These are phyloP conservation scores for Claviceps sorghi DNA, from an alignment of 2,329 filamentous ascomycete genomes.

Conservation along the genomic window DNA sequence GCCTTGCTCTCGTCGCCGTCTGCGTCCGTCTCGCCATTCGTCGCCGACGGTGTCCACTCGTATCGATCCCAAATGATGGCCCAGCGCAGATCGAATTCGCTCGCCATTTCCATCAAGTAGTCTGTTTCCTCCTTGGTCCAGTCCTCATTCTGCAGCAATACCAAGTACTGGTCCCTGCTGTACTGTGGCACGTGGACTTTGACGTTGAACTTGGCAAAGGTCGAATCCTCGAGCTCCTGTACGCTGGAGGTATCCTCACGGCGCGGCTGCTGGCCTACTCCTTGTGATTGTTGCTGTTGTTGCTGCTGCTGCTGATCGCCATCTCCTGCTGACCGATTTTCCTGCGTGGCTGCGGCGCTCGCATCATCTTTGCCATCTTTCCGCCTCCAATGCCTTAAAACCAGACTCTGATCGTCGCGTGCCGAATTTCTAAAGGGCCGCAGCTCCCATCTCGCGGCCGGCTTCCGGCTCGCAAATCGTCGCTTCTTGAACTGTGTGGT, in stretches of 20 bases:
- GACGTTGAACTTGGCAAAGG: slow-evolving; percentile 80
- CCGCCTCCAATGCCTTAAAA: slow-evolving; percentile 69
- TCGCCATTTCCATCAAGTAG: slow-evolving; percentile 63
- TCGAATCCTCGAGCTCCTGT: slow-evolving; percentile 37
- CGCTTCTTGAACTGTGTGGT: slow-evolving; percentile 45
- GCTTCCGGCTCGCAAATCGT: slow-evolving; percentile 38
- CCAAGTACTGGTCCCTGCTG: slow-evolving; percentile 72
- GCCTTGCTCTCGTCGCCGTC: slow-evolving; percentile 36
- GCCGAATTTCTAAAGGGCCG: slow-evolving; percentile 64
- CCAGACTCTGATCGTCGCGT: slow-evolving; percentile 49
- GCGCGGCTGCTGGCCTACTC: not conserved
- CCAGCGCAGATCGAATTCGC: slow-evolving; percentile 79
- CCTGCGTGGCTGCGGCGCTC: slow-evolving; percentile 7
- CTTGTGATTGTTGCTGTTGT: not conserved
- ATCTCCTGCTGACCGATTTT: slow-evolving; percentile 13
- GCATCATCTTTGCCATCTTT: slow-evolving; percentile 29
- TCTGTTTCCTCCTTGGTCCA: slow-evolving; percentile 94
- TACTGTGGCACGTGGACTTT: slow-evolving; percentile 66
- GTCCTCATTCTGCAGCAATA: slow-evolving; percentile 55
- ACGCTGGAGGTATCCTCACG: slow-evolving; percentile 11
- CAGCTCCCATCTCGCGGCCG: slow-evolving; percentile 49
- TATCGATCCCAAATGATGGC: slow-evolving; percentile 86
- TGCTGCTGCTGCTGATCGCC: not conserved
- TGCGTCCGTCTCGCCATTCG: slow-evolving; percentile 29
- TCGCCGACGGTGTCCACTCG: slow-evolving; percentile 45